Base-by-base conservation (phyloP, 441 rosid genomes). In the Erysimum cheiri region DNA sequence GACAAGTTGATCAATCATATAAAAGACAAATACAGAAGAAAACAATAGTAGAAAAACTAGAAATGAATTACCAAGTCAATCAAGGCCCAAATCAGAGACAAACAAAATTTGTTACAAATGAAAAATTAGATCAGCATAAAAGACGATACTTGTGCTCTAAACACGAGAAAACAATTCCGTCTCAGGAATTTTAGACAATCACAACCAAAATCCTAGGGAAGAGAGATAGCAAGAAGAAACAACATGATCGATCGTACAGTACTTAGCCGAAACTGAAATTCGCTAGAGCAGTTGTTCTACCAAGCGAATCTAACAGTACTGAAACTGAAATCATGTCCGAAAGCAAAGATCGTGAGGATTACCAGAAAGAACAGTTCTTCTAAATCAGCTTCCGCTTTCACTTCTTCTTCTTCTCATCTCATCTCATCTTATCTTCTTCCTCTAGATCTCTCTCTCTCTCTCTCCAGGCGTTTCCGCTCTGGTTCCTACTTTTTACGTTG, bases 1-100 rank as follows among this genome's bases (percentile, higher is more conserved):
- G 57, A 48, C 13, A 54, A 68, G 35, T 35, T 53, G 19, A 52
- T 36, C 26, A 75, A n/a, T 35, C 26, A 36, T 6, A 43, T 5
- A 74, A 1, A 41, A 67, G n/a, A 50, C 28, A 60, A 29, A 67
- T 37, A 17, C 1, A 64, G 43, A 48, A 10, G 46, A 5, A 43
- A 15, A 14, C 22, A 11, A 48, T 12, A 56, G 9, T n/a, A n/a
- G n/a, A 11, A 14, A 24, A 39, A 26, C 39, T 22, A 22, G 22
- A 73, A 73, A 49, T 10, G 14, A 73, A 12, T 35, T 55, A 75
- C 79, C 71, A 75, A 64, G 75, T 75, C 75, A 75, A 69, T 37
- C 57, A 69, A 57, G 41, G 50, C 55, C 36, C 57, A 56, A 64
- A 32, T 33, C 43, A 44, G 67, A 12, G 50, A 22, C 48, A 50